Conservation (phyloP, 169 alveolate species). For the Theileria equi region DNA sequence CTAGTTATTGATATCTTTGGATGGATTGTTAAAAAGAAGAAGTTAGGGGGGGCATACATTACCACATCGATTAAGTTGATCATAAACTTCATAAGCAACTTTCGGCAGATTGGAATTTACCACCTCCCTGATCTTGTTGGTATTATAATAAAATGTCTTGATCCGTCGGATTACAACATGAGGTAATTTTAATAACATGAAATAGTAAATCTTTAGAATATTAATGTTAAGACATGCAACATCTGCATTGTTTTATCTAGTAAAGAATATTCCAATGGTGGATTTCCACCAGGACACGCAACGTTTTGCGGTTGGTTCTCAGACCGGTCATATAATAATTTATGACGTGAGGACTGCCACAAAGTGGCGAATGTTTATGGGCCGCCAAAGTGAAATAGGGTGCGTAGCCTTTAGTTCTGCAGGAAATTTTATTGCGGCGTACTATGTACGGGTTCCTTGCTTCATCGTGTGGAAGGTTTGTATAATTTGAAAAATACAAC, state of each 20-base stretch:
- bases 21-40: constrained; percentile 56
- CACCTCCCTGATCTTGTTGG: constrained; percentile 54
- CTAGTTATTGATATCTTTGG: constrained; percentile 49
- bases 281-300: constrained; percentile 75
- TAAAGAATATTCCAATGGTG: constrained; percentile 73
- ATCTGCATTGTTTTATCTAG: constrained; percentile 66
- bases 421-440: constrained; percentile 60
- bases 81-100: constrained; percentile 25
- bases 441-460: constrained; percentile 50
- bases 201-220: constrained; percentile 2
- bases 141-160: constrained; percentile 49
- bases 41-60: constrained; percentile 35
- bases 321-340: constrained; percentile 61
- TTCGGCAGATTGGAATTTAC: constrained; percentile 16
- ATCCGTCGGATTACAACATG: constrained; percentile 48
- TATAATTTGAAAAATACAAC: not conserved
- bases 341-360: constrained; percentile 77
- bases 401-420: constrained; percentile 53
- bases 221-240: constrained; percentile 66
- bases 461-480: constrained; percentile 58
- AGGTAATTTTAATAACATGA: constrained; percentile 12
- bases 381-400: constrained; percentile 44
- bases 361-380: constrained; percentile 67
- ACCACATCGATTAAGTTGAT: constrained; percentile 30
- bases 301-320: constrained; percentile 74